Evolutionary conservation across 345 rosid genomes (phyloP).

Genomic region (Noccaea bulbosa): DNA sequence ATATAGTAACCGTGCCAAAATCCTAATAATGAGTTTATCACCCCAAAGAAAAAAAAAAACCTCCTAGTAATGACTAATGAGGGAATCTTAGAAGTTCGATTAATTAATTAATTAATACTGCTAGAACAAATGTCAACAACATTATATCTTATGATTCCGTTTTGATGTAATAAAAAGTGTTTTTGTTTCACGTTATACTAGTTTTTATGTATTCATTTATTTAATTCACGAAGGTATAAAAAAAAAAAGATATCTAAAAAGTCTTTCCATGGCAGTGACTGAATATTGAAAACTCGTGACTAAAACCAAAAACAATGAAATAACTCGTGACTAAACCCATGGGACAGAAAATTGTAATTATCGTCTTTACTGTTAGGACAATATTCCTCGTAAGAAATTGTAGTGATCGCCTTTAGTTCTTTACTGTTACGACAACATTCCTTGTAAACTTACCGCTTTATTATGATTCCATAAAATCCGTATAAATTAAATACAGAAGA

Average conservation of each 20-base stretch:
- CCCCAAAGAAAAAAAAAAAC: too few relatives aligned
- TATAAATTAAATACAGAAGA: neutral
- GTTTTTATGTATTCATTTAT: neutral
- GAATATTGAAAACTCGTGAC: conserved; percentile 24
- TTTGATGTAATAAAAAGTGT: neutral
- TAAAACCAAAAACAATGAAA: neutral
- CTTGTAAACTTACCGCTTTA: neutral
- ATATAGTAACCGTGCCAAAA: conserved; percentile 11
- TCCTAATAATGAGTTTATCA: neutral
- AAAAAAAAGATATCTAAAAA: neutral
- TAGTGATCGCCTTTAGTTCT: neutral
- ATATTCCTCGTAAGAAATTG: conserved; percentile 8
- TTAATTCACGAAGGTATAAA: neutral
- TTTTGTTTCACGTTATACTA: neutral
- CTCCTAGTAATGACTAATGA: too few relatives aligned
- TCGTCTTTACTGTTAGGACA: neutral
- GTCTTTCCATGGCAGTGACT: conserved; percentile 3
- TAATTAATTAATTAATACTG: neutral
- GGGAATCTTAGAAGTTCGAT: neutral
- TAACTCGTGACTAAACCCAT: conserved; percentile 7
- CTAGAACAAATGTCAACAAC: neutral
- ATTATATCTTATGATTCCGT: neutral
- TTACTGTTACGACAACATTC: neutral
- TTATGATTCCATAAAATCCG: neutral
- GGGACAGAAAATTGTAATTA: neutral